Base-by-base conservation (phyloP, 2,329 filamentous ascomycete genomes). In the Lachnum nothofagi region DNA sequence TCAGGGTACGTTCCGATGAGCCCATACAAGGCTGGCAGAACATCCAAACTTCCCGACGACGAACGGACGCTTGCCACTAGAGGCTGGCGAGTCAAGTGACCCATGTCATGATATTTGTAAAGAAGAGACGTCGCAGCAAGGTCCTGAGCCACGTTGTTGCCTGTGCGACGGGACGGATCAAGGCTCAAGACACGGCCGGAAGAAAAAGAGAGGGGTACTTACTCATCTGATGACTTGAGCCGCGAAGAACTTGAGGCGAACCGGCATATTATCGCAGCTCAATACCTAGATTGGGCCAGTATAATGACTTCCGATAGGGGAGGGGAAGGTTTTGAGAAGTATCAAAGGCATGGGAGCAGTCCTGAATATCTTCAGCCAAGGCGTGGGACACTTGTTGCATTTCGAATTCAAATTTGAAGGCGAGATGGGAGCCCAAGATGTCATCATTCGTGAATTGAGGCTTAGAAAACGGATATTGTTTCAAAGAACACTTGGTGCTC, bases 121-220 rank as follows among this genome's bases (percentile, higher is more conserved):
- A 42, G 29, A 39, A 52, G 19, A 44, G 34, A 42, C 23, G 39
- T 44, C 29, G 42, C 41, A 53, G n/a, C 47, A 40, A 35, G n/a
- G 42, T 40, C 25, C 41, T 38, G n/a, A 52, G 42, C 43, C 44
- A 48, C 40, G 20, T 44, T 45, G n/a, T 22, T 48, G 38, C 42
- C 39, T 43, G 37, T 53, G 49, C 29, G 27, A 51, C 42, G 23
- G 35, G 27, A 37, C 44, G n/a, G 31, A 24, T 23, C 34, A 29
- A 41, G 40, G n/a, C 31, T 53, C 25, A 48, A 42, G 37, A 35
- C 16, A 9, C 17, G 25, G 27, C 17, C 24, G 27, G 17, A 43
- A 20, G 27, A 43, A 31, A 22, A 17, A 6, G 25, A 19, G 8
- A 4, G 25, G 8, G 6, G 14, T 43, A 24, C 27, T 43, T 9